Evolutionary conservation across 2,329 filamentous ascomycete species (phyloP), one percentile per base, ranked within the genome.

Genomic region (Harringtonia lauricola): DNA sequence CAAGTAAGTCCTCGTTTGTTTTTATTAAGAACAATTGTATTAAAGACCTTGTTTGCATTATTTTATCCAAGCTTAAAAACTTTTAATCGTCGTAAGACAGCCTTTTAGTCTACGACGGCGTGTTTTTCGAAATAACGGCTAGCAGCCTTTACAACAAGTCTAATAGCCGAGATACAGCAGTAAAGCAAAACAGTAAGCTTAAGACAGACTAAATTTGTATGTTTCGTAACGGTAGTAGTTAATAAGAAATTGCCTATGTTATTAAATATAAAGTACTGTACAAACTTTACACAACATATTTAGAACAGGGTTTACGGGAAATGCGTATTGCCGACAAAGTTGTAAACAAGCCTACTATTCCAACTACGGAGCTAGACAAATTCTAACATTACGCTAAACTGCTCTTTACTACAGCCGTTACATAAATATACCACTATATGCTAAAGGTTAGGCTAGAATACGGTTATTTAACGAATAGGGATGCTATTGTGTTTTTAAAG

Each of bases 401-500:
- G 4, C 39, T 48, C 37, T 26, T 63, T 0, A 58, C 61, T 9
- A 62, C 67, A 21, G 62, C 68, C 13, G 53, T 74, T 31, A 66
- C 65, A 5, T 63, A 74, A 53, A 64, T 60, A 1, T 74, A 67
- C 50, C 60, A 67, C 30, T 71, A 72, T 52, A 74, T 74, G 61
- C 61, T 74, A 12, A 51, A 65, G 41, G 55, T 54, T 14, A 64
- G 70, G 0, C 55, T 70, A 7, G 59, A 66, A 44, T 68, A 67
- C 47, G 60, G 68, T 12, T 56, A 60, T 22, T 43, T 72, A 30
- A 61, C 57, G 15, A 71, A 63, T 1, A 63, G 64, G 19, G 62
- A 71, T 51, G 58, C 60, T 3, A 63, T 62, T 38, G 60, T 70
- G 26, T 70, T 69, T 45, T 57, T 72, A n/a, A 59, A 52, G 30